Conservation (phyloP, 2,329 filamentous ascomycete species). For the Rutstroemia sp. region DNA sequence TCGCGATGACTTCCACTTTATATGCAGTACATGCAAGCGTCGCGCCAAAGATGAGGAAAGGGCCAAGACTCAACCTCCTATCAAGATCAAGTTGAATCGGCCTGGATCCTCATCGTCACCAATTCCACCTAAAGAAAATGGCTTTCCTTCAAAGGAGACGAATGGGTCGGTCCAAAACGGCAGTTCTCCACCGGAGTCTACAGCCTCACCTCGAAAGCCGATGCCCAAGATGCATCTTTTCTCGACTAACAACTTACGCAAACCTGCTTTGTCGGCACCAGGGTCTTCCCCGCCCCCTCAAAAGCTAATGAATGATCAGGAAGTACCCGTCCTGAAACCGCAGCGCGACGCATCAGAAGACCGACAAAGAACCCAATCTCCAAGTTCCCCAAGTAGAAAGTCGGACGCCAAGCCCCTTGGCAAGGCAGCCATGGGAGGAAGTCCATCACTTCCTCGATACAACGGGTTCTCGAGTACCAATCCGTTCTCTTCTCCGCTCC, state of each 20-base stretch:
- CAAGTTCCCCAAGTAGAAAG: constrained; percentile 15
- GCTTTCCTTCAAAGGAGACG: constrained; percentile 7
- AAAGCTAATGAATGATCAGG: constrained; percentile 2
- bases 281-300: constrained; percentile 1
- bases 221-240: constrained; percentile 11
- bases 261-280: constrained; percentile 3
- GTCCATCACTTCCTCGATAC: constrained; percentile 5
- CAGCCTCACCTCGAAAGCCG: constrained; percentile 14
- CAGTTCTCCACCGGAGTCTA: neutral
- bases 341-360: constrained; percentile 7
- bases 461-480: constrained; percentile 11
- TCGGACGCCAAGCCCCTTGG: neutral
- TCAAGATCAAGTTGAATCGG: constrained; percentile 48
- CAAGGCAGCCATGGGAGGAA: neutral
- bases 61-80: constrained; percentile 52
- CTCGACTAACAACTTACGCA: constrained; percentile 12
- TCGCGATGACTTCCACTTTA: constrained; percentile 76
- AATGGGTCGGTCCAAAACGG: constrained; percentile 13
- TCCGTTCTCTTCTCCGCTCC: constrained; percentile 28
- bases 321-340: constrained; percentile 1
- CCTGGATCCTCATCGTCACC: constrained; percentile 41
- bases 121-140: constrained; percentile 19
- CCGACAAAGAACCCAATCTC: constrained; percentile 10
- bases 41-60: constrained; percentile 54
- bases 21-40: constrained; percentile 71